Evolutionary conservation across 2,329 filamentous ascomycete species (phyloP).

Genomic region (Penicillium aurantiogriseum): DNA sequence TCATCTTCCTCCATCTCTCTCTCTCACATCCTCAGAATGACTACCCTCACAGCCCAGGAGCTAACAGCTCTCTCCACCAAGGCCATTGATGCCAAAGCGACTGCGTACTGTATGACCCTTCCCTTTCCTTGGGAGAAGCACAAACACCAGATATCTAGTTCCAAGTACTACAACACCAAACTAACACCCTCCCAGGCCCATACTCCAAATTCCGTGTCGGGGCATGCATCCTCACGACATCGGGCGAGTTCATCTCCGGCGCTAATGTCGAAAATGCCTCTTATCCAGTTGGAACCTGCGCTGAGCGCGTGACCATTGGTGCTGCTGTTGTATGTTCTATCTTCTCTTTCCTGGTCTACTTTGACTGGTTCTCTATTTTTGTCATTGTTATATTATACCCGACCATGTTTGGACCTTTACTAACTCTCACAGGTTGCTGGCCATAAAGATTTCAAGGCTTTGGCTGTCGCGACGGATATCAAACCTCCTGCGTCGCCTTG

Average conservation of each 20-base stretch:
- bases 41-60: conserved; percentile 57
- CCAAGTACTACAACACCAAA: background rate
- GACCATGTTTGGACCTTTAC: background rate
- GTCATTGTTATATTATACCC: background rate
- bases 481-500: conserved; percentile 69
- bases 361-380: background rate
- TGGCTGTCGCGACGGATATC: conserved; percentile 84
- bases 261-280: conserved; percentile 92
- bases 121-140: background rate
- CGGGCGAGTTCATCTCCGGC: conserved; percentile 63
- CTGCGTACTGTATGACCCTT: conserved; percentile 69
- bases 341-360: background rate
- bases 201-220: conserved; percentile 94
- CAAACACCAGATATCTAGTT: background rate
- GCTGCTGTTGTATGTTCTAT: conserved; percentile 63
- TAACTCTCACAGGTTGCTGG: conserved; percentile 39
- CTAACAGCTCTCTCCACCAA: conserved; percentile 62
- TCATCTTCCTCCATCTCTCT: background rate
- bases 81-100: conserved; percentile 69
- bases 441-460: conserved; percentile 65
- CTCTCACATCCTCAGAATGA: background rate
- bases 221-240: conserved; percentile 66
- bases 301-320: conserved; percentile 84
- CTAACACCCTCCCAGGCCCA: conserved; percentile 52
- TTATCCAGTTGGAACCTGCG: conserved; percentile 93